A percentile compares a stretch with the other conserved stretches of the same genome.
phyloP scores from a whole-genome alignment of 2,329 filamentous ascomycete species.

The Ascomycota sp. region DNA sequence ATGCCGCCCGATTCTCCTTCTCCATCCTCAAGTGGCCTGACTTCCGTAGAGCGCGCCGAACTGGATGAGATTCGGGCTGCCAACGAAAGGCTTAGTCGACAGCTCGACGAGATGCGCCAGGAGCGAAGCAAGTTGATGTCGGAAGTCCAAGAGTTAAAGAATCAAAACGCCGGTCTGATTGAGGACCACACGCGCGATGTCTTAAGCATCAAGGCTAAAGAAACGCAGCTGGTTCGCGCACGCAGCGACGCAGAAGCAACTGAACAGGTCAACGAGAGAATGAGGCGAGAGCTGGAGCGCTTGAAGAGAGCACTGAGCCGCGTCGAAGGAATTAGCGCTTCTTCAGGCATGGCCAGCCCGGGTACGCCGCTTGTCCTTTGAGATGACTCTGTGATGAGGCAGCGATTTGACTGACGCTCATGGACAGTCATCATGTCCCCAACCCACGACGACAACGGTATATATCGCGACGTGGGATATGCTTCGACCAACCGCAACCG shows the following conservation, averaged over 20 bases:
- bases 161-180: constrained; percentile 88
- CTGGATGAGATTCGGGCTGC: constrained; percentile 69
- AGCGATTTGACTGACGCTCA: constrained; percentile 1
- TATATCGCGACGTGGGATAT: no score
- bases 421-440: constrained; percentile 23
- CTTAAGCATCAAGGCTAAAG: constrained; percentile 90
- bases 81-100: constrained; percentile 53
- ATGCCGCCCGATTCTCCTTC: constrained; percentile 32
- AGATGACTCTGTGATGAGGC: constrained; percentile 1
- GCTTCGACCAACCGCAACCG: constrained; percentile 22
- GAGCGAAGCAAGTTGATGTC: constrained; percentile 65
- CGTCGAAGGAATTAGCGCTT: constrained; percentile 27
- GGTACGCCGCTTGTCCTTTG: constrained; percentile 5
- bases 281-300: constrained; percentile 73
- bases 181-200: constrained; percentile 93
- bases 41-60: constrained; percentile 70
- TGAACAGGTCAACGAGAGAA: constrained; percentile 63
- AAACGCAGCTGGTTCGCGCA: constrained; percentile 84
- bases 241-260: constrained; percentile 75
- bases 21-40: constrained; percentile 41
- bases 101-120: constrained; percentile 59
- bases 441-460: constrained; percentile 34
- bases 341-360: constrained; percentile 17
- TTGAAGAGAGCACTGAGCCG: constrained; percentile 66
- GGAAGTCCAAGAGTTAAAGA: constrained; percentile 82